Base-by-base conservation (phyloP, 2,329 filamentous ascomycete species). In the Penicillium occitanis region DNA sequence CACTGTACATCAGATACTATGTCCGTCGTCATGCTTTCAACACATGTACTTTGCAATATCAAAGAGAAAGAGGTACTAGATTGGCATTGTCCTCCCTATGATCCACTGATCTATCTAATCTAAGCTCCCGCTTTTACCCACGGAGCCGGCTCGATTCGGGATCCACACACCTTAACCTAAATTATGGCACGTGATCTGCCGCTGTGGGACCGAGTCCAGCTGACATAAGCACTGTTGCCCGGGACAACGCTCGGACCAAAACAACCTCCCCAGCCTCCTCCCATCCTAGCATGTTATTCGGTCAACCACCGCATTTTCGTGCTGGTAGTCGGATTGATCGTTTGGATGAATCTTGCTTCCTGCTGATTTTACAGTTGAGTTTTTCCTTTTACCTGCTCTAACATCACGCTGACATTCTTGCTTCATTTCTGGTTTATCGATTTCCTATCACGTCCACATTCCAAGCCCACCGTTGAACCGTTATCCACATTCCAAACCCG, bases 271-370 rank as follows among this genome's bases (percentile, higher is more conserved):
- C 76, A 77, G 74, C 76, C 76, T 77, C 73, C 67, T 67, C 55
- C 68, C 68, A 70, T 70, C 65, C 70, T 72, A 73, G 37, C 40
- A 46, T 60, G 37, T 60, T 37, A 63, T 67, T 68, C 51, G 65
- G 33, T 68, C 76, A 78, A 77, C 76, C 76, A 76, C 76, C 76
- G 66, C 71, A 74, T 68, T 78, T 78, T 58, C n/a, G 33, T 37
- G 28, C 53, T 57, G 33, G 10, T 4, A 33, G n/a, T 22, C 13
- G 30, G 48, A 30, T 25, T 37, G 53, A 22, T 17, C 11, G n/a
- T 22, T 22, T 22, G 30, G 30, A 57, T 19, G 30, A 35, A 11
- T 11, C 11, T 37, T 40, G n/a, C 30, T 37, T 37, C 6, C 5
- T 37, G 30, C 51, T 22, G 33, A 55, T 19, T 57, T 40, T 37